Percentiles rank a stretch among this genome's conserved stretches.
Evolutionary conservation across 2,329 filamentous ascomycete genomes (phyloP).

Genomic region (Parascedosporium putredinis): DNA sequence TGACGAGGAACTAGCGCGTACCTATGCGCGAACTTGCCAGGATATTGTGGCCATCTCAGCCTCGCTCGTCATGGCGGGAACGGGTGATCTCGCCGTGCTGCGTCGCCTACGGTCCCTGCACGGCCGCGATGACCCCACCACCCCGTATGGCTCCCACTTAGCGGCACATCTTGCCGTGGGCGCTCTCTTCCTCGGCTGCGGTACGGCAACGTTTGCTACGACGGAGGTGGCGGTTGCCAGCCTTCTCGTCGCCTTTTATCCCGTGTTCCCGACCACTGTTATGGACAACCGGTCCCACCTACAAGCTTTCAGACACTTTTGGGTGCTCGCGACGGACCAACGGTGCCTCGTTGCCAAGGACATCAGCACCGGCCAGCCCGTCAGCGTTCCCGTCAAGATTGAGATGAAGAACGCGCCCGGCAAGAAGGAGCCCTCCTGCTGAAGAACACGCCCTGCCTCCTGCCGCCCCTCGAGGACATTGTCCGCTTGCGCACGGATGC

Average conservation of each 20-base stretch:
- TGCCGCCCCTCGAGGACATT: conserved; percentile 57
- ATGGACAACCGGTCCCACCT: conserved; percentile 92
- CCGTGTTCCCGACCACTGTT: conserved; percentile 77
- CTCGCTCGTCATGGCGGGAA: conserved; percentile 90
- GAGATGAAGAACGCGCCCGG: conserved; percentile 32
- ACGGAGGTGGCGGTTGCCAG: conserved; percentile 79
- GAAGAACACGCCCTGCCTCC: conserved; percentile 46
- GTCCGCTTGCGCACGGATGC: conserved; percentile 47
- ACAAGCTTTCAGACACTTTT: conserved; percentile 93
- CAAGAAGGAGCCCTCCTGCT: conserved; percentile 21
- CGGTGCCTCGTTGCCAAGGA: conserved; percentile 84
- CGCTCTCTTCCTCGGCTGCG: conserved; percentile 81
- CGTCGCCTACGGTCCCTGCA: conserved; percentile 80
- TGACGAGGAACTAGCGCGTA: conserved; percentile 73
- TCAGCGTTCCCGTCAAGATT: conserved; percentile 62
- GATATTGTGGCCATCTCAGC: conserved; percentile 74
- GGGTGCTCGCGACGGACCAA: conserved; percentile 86
- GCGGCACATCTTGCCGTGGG: conserved; percentile 89
- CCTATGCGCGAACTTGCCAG: conserved; percentile 82
- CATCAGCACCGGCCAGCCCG: conserved; percentile 69
- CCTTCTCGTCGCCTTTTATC: conserved; percentile 86
- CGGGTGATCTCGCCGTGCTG: conserved; percentile 77
- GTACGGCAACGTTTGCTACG: conserved; percentile 83
- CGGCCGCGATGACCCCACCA: conserved; percentile 72
- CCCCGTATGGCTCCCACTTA: conserved; percentile 86